These are phyloP conservation scores for Obba rivulosa DNA, from an alignment of 768 basidiomycete genomes.

Conservation along the genomic window DNA sequence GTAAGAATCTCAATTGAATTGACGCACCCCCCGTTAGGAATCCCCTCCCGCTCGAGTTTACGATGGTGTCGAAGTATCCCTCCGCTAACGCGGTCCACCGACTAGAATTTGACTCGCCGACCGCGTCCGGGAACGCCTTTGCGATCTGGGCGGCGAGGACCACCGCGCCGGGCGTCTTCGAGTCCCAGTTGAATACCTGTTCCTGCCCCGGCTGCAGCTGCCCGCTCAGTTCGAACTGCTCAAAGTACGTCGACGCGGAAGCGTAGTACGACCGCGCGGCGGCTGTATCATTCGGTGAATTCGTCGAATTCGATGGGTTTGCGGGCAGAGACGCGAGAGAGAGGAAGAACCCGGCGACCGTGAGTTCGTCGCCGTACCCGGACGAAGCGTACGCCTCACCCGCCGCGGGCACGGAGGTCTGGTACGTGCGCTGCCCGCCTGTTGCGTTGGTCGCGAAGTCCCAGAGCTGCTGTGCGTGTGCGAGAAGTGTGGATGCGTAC, in stretches of 20 bases:
- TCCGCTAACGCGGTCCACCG: conserved; percentile 73
- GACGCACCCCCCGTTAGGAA: conserved; percentile 56
- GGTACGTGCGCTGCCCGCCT: conserved; percentile 57
- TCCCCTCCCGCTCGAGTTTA: conserved; percentile 50
- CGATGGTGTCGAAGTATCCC: conserved; percentile 66
- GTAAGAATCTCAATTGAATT: neutral
- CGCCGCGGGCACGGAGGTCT: conserved; percentile 62
- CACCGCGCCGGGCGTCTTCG: conserved; percentile 68
- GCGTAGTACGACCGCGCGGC: conserved; percentile 32
- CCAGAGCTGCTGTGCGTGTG: conserved; percentile 74
- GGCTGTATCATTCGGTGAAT: conserved; percentile 50
- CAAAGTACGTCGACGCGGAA: conserved; percentile 49
- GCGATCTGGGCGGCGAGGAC: conserved; percentile 75
- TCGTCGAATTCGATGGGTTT: conserved; percentile 22
- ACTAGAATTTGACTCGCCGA: conserved; percentile 41
- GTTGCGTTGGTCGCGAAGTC: conserved; percentile 67
- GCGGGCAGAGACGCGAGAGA: conserved; percentile 41
- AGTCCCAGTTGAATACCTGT: conserved; percentile 85
- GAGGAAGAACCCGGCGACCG: conserved; percentile 72
- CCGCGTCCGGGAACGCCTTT: conserved; percentile 46
- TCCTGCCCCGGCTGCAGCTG: conserved; percentile 27
- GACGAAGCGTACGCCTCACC: conserved; percentile 66
- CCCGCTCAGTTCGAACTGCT: conserved; percentile 46
- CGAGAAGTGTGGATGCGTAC: conserved; percentile 65
- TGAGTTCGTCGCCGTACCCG: conserved; percentile 66